Evolutionary conservation across 495 filamentous ascomycete genomes (phyloP), one percentile per base, ranked within the genome.

Genomic region (Xylaria acuta): DNA sequence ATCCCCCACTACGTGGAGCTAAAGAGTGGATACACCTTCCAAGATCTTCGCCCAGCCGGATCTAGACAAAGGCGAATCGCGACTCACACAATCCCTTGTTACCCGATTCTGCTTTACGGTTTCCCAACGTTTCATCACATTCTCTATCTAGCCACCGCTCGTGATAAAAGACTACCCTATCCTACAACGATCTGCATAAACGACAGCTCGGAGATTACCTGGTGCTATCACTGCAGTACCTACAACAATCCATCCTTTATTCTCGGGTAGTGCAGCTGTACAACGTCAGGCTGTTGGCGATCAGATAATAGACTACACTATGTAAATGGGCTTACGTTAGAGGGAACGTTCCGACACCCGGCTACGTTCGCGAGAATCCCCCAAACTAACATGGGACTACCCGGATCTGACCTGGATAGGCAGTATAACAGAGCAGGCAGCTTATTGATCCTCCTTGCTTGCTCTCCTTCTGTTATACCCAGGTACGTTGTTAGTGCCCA

Each of bases 121-220:
- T 20, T n/a, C n/a, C n/a, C n/a, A n/a, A n/a, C n/a, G n/a, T 60
- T 60, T 60, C 58, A 60, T 60, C 34, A n/a, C 22, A 30, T 60
- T 38, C 34, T 60, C 58, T 38, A 60, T 60, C 58, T 38, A 60
- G 58, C 58, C 34, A 22, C 32, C 20, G 32, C 58, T 60, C 58
- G 34, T 60, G 34, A 60, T 60, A 38, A 36, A 38, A 60, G 18
- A 14, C 18, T 32, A 30, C 3, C n/a, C 25, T 56, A 56, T n/a
- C 34, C 3, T 60, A 60, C 58, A 22, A 40, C 32, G 20, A 5
- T 60, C 20, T 38, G n/a, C 20, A 38, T 12, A 4, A 60, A 60
- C 32, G 8, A 20, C 20, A 36, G 8, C 20, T 11, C 58, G 6
- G 34, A 38, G 1, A 30, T 22, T 54, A 30, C 12, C 56, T 16